Conservation (phyloP, 2,329 filamentous ascomycete genomes). For the Rosellinia necatrix region DNA sequence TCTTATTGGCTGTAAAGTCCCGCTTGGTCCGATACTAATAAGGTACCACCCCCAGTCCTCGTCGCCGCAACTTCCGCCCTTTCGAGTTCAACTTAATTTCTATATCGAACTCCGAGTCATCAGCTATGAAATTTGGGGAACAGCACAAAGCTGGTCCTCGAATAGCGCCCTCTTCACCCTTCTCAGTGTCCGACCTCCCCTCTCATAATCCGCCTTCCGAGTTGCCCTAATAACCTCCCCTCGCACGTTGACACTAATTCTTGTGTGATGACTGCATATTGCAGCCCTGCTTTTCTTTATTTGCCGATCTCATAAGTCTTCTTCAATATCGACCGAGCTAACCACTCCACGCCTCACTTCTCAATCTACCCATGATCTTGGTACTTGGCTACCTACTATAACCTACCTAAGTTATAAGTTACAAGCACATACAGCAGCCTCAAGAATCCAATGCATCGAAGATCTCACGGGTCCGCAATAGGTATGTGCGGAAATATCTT, state of each 20-base stretch:
- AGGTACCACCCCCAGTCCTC: conserved; percentile 9
- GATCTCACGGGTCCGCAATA: background rate
- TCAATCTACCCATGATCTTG: background rate
- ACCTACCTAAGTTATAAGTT: background rate
- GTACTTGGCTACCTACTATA: background rate
- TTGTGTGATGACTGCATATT: background rate
- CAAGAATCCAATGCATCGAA: background rate
- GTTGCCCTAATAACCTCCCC: too few species aligned
- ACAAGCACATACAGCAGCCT: background rate
- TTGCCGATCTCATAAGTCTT: background rate
- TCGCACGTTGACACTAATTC: too few species aligned
- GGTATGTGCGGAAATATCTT: background rate
- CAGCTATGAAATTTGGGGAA: conserved; percentile 13
- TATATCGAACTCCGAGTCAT: conserved; percentile 13
- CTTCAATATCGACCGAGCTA: background rate
- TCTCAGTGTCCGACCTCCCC: background rate
- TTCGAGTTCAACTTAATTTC: conserved; percentile 9
- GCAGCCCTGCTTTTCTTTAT: background rate
- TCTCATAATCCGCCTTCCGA: too few species aligned
- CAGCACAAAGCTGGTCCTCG: conserved; percentile 1
- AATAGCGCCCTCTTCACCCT: background rate
- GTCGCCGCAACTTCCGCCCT: conserved; percentile 25
- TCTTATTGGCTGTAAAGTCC: conserved; percentile 8
- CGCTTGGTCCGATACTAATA: conserved; percentile 4
- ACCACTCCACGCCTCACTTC: conserved; percentile 5